Percentiles rank a stretch among this genome's conserved stretches.
phyloP scores from a whole-genome alignment of 805 yeast species.

The Candida ficus region DNA sequence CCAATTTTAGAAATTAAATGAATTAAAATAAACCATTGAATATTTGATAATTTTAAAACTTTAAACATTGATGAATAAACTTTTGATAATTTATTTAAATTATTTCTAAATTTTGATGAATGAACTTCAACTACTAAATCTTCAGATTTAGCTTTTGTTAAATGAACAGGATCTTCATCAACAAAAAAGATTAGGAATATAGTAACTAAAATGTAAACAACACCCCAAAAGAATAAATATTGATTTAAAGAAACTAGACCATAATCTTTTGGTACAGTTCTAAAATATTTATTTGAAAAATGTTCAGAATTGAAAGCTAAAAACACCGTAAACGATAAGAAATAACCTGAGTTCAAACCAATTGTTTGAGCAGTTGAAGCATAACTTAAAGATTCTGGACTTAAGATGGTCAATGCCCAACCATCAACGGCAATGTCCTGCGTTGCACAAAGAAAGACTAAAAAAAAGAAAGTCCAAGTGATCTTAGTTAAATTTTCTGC shows the following conservation, averaged over 20 bases:
- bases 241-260: constrained; percentile 72
- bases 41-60: constrained; percentile 64
- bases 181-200: constrained; percentile 50
- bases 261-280: constrained; percentile 50
- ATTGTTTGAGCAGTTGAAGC: constrained; percentile 98
- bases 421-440: constrained; percentile 99
- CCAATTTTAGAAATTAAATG: constrained; percentile 84
- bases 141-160: constrained; percentile 16
- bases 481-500: constrained; percentile 45
- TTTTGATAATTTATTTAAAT: constrained; percentile 25
- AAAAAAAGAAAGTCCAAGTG: constrained; percentile 65
- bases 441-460: constrained; percentile 90
- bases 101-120: constrained; percentile 19
- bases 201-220: constrained; percentile 64
- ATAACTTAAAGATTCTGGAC: constrained; percentile 72
- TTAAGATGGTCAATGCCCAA: constrained; percentile 90
- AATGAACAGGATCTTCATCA: constrained; percentile 65
- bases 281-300: constrained; percentile 80
- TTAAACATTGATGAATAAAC: constrained; percentile 65
- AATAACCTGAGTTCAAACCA: constrained; percentile 91
- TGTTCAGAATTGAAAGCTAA: constrained; percentile 88
- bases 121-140: constrained; percentile 4
- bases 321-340: constrained; percentile 85
- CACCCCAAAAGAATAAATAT: constrained; percentile 76
- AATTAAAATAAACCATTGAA: constrained; percentile 67